Percentiles rank a stretch among this genome's conserved stretches.
phyloP scores from a whole-genome alignment of 352 stramenopile genomes.

The Globisporangium paroecandrum region DNA sequence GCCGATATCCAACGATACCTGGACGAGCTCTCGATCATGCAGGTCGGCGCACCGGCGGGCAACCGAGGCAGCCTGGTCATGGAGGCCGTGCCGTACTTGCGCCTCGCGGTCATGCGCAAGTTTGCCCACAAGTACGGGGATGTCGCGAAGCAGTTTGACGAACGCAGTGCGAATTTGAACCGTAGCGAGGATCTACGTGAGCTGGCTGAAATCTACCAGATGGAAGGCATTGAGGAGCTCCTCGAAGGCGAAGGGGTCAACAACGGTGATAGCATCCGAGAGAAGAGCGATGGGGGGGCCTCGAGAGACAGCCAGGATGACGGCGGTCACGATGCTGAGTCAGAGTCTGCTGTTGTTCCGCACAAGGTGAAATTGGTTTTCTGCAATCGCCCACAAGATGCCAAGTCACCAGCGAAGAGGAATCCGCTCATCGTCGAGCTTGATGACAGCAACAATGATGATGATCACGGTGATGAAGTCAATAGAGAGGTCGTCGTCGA shows the following conservation, averaged over 20 bases:
- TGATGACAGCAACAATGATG: constrained; percentile 26
- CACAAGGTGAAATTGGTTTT: constrained; percentile 43
- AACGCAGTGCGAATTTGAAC: constrained; percentile 33
- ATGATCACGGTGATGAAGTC: neutral
- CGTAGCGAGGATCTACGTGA: constrained; percentile 60
- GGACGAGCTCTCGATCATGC: constrained; percentile 93
- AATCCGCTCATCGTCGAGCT: constrained; percentile 70
- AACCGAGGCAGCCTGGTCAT: constrained; percentile 64
- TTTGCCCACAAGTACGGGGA: constrained; percentile 34
- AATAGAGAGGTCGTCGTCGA: constrained; percentile 27
- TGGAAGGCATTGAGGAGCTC: constrained; percentile 76
- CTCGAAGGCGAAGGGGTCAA: constrained; percentile 32
- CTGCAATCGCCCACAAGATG: constrained; percentile 20
- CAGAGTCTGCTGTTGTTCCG: constrained; percentile 17
- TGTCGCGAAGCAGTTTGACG: constrained; percentile 52
- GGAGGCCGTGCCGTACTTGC: constrained; percentile 73
- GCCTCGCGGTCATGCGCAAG: constrained; percentile 43
- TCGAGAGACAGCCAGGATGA: constrained; percentile 6
- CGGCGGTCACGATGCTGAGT: constrained; percentile 14
- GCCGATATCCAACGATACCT: constrained; percentile 92
- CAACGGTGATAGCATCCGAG: neutral
- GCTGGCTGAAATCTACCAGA: constrained; percentile 73
- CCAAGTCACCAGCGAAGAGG: constrained; percentile 17
- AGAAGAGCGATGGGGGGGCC: neutral
- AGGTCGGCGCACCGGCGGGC: constrained; percentile 38